phyloP scores from a whole-genome alignment of 768 basidiomycete species.

The Hygrophoropsis aurantiaca region DNA sequence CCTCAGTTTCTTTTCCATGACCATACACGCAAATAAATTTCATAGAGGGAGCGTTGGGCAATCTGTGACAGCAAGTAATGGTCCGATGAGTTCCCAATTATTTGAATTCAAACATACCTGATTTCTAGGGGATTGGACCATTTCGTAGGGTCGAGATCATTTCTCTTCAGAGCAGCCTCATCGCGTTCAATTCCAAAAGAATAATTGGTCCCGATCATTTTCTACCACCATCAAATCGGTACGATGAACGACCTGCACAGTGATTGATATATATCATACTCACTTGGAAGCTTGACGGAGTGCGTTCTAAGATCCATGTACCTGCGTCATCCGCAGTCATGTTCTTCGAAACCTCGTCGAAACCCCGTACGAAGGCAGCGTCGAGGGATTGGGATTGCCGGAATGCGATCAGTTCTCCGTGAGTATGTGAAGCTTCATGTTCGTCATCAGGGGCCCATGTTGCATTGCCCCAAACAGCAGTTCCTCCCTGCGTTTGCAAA shows the following conservation, averaged over 20 bases:
- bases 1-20: conserved; percentile 94
- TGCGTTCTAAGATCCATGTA: conserved; percentile 80
- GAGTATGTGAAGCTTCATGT: conserved; percentile 51
- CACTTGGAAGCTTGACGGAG: conserved; percentile 80
- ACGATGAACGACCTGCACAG: conserved; percentile 3
- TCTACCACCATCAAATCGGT: conserved; percentile 38
- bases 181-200: conserved; percentile 86
- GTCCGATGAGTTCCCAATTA: conserved; percentile 2
- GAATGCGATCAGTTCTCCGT: conserved; percentile 86
- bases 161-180: conserved; percentile 57
- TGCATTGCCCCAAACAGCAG: conserved; percentile 78
- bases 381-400: conserved; percentile 32
- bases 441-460: conserved; percentile 81
- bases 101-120: conserved; percentile 39
- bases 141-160: conserved; percentile 74
- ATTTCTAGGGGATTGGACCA: conserved; percentile 93
- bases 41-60: conserved; percentile 90
- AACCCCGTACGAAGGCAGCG: conserved; percentile 1
- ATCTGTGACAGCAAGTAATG: conserved; percentile 36
- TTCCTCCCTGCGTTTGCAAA: conserved; percentile 61
- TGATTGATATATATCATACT: conserved; percentile 8
- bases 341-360: conserved; percentile 41
- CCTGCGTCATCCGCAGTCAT: conserved; percentile 78
- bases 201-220: conserved; percentile 84
- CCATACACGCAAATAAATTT: conserved; percentile 94